Conservation (phyloP, 345 rosid genomes). For the Syzygium aromaticum region DNA sequence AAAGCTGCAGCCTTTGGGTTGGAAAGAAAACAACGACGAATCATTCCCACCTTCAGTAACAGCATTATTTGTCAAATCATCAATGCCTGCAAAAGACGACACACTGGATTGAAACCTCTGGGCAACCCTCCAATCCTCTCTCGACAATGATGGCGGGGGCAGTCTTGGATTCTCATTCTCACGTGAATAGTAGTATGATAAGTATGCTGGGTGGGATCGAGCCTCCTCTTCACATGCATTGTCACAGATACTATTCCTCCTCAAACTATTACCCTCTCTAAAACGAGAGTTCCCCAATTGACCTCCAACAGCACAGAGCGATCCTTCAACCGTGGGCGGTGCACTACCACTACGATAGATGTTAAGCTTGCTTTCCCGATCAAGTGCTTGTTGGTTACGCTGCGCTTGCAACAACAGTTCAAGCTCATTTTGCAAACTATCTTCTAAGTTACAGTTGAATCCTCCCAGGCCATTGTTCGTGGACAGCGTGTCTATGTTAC, state of each 20-base stretch:
- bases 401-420: slow-evolving; percentile 55
- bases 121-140: slow-evolving; percentile 86
- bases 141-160: slow-evolving; percentile 76
- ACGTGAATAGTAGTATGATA: slow-evolving; percentile 67
- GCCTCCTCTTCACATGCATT: slow-evolving; percentile 67
- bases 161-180: slow-evolving; percentile 78
- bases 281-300: slow-evolving; percentile 40
- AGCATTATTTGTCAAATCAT: slow-evolving; percentile 45
- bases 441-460: slow-evolving; percentile 46
- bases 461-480: slow-evolving; percentile 32
- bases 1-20: slow-evolving; percentile 49
- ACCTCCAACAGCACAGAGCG: slow-evolving; percentile 60
- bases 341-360: slow-evolving; percentile 85
- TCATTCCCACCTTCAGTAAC: slow-evolving; percentile 17
- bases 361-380: slow-evolving; percentile 27
- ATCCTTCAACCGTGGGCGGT: slow-evolving; percentile 91
- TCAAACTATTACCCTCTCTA: slow-evolving; percentile 19
- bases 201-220: slow-evolving; percentile 73
- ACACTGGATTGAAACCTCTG: slow-evolving; percentile 73
- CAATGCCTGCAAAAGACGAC: slow-evolving; percentile 37
- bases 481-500: slow-evolving; percentile 47
- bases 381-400: slow-evolving; percentile 29
- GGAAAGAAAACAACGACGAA: slow-evolving; percentile 66
- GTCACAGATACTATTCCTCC: slow-evolving; percentile 16
- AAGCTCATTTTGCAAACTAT: slow-evolving; percentile 51